Evolutionary conservation across 2,329 filamentous ascomycete species (phyloP).

Genomic region (Xylariaceae sp.): DNA sequence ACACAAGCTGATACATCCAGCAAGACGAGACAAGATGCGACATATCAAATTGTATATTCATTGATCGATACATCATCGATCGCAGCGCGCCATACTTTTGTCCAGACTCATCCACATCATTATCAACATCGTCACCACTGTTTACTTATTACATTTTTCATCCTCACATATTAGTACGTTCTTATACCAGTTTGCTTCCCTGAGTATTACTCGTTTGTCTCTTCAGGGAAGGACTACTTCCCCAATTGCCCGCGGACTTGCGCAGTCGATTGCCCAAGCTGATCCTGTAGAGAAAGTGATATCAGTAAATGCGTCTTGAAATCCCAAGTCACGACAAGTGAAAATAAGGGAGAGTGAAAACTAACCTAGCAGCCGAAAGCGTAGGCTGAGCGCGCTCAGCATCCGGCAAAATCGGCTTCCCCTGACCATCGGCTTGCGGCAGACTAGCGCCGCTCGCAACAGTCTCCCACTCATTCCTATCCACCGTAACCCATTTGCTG

Average conservation of each 20-base stretch:
- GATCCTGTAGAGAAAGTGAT: background rate
- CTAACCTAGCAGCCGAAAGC: slow-evolving; percentile 36
- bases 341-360: background rate
- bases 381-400: slow-evolving; percentile 26
- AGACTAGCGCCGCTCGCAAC: slow-evolving; percentile 28
- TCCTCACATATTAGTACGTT: background rate
- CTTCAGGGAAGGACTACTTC: slow-evolving; percentile 40
- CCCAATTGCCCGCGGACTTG: slow-evolving; percentile 44
- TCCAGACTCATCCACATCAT: too few species aligned
- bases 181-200: slow-evolving; percentile 14
- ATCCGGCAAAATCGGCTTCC: slow-evolving; percentile 24
- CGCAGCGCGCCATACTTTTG: too few species aligned
- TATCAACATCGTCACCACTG: too few species aligned
- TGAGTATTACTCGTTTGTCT: slow-evolving; percentile 26
- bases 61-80: too few species aligned
- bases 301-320: background rate
- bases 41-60: too few species aligned
- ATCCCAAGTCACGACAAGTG: background rate
- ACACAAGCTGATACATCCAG: too few species aligned
- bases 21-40: too few species aligned
- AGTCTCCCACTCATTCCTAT: slow-evolving; percentile 37
- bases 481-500: slow-evolving; percentile 26
- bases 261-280: slow-evolving; percentile 48
- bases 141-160: too few species aligned
- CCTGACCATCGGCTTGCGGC: slow-evolving; percentile 28